Percentiles rank a stretch among this genome's conserved stretches.
Evolutionary conservation across 1,139 yeast genomes (phyloP).

Genomic region (Yamadazyma jaroonii): DNA sequence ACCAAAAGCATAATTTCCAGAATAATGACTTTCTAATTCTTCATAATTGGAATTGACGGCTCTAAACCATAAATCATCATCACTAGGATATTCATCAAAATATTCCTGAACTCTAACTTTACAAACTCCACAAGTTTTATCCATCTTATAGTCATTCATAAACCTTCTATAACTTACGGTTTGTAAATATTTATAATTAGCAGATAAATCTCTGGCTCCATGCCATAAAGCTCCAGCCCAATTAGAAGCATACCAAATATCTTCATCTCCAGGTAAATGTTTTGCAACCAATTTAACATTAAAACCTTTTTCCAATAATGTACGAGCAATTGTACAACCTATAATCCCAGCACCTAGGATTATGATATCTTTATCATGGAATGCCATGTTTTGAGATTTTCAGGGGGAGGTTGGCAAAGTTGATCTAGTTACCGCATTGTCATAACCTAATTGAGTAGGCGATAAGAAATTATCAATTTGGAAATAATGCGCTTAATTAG

Average conservation of each 20-base stretch:
- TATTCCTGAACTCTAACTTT: constrained; percentile 5
- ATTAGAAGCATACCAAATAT: constrained; percentile 10
- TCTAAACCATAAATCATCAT: constrained; percentile 2
- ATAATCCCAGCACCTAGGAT: constrained; percentile 9
- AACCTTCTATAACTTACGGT: constrained; percentile 6
- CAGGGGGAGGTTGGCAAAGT: background rate
- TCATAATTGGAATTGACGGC: constrained; percentile 4
- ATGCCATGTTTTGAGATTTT: background rate
- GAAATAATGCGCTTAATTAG: too few relatives aligned
- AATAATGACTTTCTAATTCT: constrained; percentile 2
- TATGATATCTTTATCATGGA: constrained; percentile 3
- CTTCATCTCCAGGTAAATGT: constrained; percentile 9
- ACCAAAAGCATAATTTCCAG: constrained; percentile 4
- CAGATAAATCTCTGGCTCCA: constrained; percentile 4
- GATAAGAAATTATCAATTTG: too few relatives aligned
- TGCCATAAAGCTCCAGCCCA: constrained; percentile 10
- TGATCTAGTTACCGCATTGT: too few relatives aligned
- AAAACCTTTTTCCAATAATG: constrained; percentile 7
- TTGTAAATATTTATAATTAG: constrained; percentile 4
- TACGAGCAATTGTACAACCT: constrained; percentile 8
- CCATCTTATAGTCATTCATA: constrained; percentile 1
- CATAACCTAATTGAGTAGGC: too few relatives aligned
- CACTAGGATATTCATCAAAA: constrained; percentile 4
- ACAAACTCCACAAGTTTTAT: constrained; percentile 7
- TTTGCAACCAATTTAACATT: constrained; percentile 7